Percentiles rank a stretch among this genome's conserved stretches.
Evolutionary conservation across 768 basidiomycete genomes (phyloP).

Genomic region (Podaxis sp.): DNA sequence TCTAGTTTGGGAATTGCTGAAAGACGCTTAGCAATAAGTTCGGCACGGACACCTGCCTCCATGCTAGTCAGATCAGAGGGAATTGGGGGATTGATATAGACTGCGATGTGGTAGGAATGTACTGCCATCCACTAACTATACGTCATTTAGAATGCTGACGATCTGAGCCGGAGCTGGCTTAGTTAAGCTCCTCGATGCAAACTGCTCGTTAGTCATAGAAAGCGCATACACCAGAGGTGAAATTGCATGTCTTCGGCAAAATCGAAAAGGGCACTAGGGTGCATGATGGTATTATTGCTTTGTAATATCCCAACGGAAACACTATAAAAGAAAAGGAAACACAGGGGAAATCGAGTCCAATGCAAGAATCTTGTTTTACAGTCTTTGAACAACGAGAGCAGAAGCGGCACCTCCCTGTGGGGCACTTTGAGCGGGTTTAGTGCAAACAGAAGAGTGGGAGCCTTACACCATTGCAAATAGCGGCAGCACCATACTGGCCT

Average conservation of each 20-base stretch:
- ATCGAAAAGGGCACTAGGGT: too few species aligned
- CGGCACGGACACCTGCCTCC: neutral
- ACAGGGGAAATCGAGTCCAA: neutral
- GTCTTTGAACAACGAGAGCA: conserved; percentile 82
- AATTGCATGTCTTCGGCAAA: too few species aligned
- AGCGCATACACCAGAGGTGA: too few species aligned
- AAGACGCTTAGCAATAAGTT: conserved; percentile 15
- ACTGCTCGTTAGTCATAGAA: too few species aligned
- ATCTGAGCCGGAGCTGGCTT: neutral
- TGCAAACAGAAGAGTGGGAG: neutral
- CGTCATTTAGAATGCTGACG: neutral
- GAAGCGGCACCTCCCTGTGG: conserved; percentile 87
- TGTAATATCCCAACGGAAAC: neutral
- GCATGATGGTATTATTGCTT: neutral
- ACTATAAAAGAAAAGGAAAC: neutral
- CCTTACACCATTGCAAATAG: conserved; percentile 94
- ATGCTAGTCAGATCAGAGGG: neutral
- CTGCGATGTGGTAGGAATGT: neutral
- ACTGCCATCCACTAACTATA: neutral
- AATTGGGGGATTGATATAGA: neutral
- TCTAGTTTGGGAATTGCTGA: conserved; percentile 34
- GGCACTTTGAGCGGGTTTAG: conserved; percentile 15
- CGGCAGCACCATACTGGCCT: conserved; percentile 93
- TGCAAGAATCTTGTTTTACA: conserved; percentile 42
- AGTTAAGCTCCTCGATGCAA: neutral